phyloP scores from a whole-genome alignment of 352 stramenopile genomes.

The Globisporangium spiculum region DNA sequence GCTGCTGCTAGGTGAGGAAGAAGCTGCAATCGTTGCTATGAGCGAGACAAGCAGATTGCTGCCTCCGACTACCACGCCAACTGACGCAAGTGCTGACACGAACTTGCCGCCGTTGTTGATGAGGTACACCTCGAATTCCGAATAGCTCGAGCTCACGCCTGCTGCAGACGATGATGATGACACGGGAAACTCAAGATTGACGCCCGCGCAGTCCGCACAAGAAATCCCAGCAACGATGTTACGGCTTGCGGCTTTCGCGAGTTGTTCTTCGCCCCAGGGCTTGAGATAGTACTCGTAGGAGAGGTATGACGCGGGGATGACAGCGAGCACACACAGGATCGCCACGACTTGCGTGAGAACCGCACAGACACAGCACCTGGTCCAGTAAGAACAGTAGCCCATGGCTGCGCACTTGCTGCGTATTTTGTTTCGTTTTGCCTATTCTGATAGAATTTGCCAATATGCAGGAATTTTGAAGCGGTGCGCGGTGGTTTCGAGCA shows the following conservation, averaged over 20 bases:
- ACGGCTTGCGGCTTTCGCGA: conserved; percentile 9
- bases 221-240: conserved; percentile 17
- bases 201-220: conserved; percentile 38
- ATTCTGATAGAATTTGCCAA: not conserved
- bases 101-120: conserved; percentile 41
- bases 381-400: not conserved
- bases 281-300: conserved; percentile 46
- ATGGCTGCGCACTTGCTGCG: not conserved
- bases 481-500: not conserved
- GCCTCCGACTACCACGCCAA: conserved; percentile 30
- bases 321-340: conserved; percentile 27
- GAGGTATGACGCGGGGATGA: conserved; percentile 37
- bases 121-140: conserved; percentile 33
- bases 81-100: conserved; percentile 24
- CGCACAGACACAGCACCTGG: conserved; percentile 22
- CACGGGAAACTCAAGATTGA: conserved; percentile 47
- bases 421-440: not conserved
- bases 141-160: conserved; percentile 25
- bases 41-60: conserved; percentile 23
- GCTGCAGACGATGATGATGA: conserved; percentile 3
- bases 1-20: conserved; percentile 11
- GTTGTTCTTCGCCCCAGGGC: conserved; percentile 39
- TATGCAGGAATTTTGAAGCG: not conserved
- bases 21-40: conserved; percentile 11
- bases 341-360: conserved; percentile 29